Evolutionary conservation across 148 eudicot species (phyloP), one percentile per base, ranked within the genome.

Genomic region (Pouteria glomerata): DNA sequence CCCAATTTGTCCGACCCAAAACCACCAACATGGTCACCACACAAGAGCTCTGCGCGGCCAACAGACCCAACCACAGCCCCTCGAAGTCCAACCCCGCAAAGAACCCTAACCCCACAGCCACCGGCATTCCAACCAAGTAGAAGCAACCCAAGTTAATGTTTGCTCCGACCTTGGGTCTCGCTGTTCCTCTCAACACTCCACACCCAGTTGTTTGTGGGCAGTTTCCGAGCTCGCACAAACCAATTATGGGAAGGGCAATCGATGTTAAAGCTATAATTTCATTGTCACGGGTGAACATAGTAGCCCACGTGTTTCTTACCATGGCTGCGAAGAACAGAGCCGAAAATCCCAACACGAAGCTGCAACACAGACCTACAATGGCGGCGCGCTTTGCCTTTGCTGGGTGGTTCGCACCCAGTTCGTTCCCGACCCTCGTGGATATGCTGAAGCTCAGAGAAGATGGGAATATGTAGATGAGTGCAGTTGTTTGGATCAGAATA

Each of bases 41-140:
- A 34, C 78, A 75, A 19, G 78, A 61, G 12, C 34, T 31, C 60
- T 75, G 78, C 6, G 78, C 78, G 3, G 78, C 78, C 67, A 75
- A 34, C 21, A 75, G 12, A 24, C 87, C 87, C 12, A 79, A 8
- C 87, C 87, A 84, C 47, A 81, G 52, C 63, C 87, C 87, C 34
- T 69, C 27, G 34, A 84, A 84, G 8, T 57, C 85, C 2, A 56
- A 76, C 75, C 79, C 81, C 15, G 62, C 59, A 1, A 67, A 71
- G 6, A 84, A 81, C 55, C 85, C 85, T 31, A 84, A 69, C 85
- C 63, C 31, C 0, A 74, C 57, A 0, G 77, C 77, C 1, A 60
- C 77, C n/a, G 77, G 77, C 77, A 66, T 74, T 15, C 77, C 77
- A 6, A 74, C 77, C n/a, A 74, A 37, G 37, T 74, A 74, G 30